Evolutionary conservation across 1,284 basidiomycete genomes (phyloP).

Genomic region (Austroboletus niveus): DNA sequence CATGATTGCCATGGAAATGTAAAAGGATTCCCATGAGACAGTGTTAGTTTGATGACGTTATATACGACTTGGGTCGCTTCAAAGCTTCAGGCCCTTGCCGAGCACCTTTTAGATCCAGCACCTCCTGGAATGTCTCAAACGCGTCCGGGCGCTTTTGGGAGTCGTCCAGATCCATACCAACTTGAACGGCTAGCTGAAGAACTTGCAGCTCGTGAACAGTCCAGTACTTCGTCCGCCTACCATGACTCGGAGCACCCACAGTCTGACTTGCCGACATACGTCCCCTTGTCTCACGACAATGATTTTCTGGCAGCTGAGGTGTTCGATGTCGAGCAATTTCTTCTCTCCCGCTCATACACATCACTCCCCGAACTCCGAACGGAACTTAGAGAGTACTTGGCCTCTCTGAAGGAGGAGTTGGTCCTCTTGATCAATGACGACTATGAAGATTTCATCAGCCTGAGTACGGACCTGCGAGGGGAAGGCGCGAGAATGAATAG

Average conservation of each 20-base stretch:
- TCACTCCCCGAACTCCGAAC: slow-evolving; percentile 84
- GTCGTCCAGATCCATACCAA: slow-evolving; percentile 52
- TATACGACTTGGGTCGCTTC: not conserved
- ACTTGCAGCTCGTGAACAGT: slow-evolving; percentile 56
- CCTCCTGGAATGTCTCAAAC: slow-evolving; percentile 17
- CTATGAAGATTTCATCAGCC: slow-evolving; percentile 95
- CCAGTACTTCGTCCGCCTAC: slow-evolving; percentile 10
- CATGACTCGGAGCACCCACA: slow-evolving; percentile 13
- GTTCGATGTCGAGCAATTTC: slow-evolving; percentile 86
- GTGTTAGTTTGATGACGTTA: slow-evolving; percentile 22
- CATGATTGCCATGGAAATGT: too few species aligned
- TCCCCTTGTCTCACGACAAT: slow-evolving; percentile 80
- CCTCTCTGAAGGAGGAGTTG: slow-evolving; percentile 84
- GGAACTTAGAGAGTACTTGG: slow-evolving; percentile 85
- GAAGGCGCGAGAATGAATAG: slow-evolving; percentile 74
- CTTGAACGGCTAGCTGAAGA: slow-evolving; percentile 73
- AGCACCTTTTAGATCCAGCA: slow-evolving; percentile 8
- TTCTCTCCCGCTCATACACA: slow-evolving; percentile 83
- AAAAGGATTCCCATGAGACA: too few species aligned
- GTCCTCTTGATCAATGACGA: slow-evolving; percentile 96
- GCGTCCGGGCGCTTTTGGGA: slow-evolving; percentile 13
- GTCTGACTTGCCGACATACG: slow-evolving; percentile 66
- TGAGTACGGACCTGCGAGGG: slow-evolving; percentile 85
- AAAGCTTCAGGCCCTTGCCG: slow-evolving; percentile 20
- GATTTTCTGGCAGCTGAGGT: slow-evolving; percentile 62